These are phyloP conservation scores for Erigeron canadensis DNA, from an alignment of 129 eudicot species.

Conservation along the genomic window DNA sequence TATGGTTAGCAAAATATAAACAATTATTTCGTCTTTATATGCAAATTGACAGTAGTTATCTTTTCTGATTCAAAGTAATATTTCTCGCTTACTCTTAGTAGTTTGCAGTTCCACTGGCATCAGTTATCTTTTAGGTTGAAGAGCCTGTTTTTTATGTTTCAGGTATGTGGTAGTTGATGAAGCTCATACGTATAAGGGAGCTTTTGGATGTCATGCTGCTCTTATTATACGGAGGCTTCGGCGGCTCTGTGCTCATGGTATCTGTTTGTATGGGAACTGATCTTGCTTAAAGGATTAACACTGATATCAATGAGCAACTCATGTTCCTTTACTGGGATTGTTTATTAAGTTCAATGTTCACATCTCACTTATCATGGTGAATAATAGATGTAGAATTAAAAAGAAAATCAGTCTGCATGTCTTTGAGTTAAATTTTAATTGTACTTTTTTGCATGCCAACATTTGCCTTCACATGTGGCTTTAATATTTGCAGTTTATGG, in stretches of 20 bases:
- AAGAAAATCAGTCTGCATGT: neutral
- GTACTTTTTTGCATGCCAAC: neutral
- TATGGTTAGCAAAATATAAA: too few species aligned
- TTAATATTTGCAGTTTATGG: constrained; percentile 74
- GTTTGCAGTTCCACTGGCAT: constrained; percentile 5
- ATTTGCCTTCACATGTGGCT: constrained; percentile 15
- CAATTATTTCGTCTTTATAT: neutral
- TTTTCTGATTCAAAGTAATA: neutral
- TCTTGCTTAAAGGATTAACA: neutral
- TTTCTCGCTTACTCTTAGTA: neutral
- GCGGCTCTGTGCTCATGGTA: constrained; percentile 90
- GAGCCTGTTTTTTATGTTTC: neutral
- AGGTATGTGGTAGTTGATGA: constrained; percentile 92
- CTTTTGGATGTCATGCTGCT: constrained; percentile 94
- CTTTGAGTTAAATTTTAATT: neutral
- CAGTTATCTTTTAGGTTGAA: neutral
- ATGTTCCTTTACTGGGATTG: neutral
- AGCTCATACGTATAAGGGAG: constrained; percentile 92
- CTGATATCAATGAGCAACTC: neutral
- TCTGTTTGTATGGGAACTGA: neutral
- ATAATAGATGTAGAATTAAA: neutral
- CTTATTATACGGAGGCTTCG: constrained; percentile 81
- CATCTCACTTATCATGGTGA: neutral
- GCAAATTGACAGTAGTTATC: neutral
- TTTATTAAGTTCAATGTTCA: neutral